A percentile compares a stretch with the other conserved stretches of the same genome.
Evolutionary conservation across 73 alveolate species (phyloP).

Genomic region (Stentor coeruleus): DNA sequence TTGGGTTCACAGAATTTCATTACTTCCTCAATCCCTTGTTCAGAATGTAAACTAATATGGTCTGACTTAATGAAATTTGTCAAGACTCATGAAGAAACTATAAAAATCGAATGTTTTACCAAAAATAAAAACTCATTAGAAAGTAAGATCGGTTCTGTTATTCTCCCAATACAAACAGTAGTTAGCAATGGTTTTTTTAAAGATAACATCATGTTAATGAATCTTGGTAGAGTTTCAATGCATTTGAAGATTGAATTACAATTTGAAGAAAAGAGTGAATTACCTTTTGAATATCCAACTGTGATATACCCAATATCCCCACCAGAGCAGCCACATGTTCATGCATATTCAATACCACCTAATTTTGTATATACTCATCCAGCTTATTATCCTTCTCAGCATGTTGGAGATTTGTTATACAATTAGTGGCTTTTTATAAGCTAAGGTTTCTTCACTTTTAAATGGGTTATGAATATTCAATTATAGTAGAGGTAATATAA

Average conservation of each 20-base stretch:
- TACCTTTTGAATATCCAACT: neutral
- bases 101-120: neutral
- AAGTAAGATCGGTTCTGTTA: neutral
- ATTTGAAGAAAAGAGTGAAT: neutral
- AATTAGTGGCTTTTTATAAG: too few species aligned
- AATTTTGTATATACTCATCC: neutral
- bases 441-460: too few species aligned
- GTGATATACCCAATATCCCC: neutral
- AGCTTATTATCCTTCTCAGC: neutral
- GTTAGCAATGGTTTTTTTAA: neutral
- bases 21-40: neutral
- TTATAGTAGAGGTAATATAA: too few species aligned
- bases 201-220: neutral
- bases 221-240: neutral
- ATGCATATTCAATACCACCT: neutral
- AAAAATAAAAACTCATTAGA: neutral
- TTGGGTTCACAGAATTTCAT: neutral
- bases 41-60: neutral
- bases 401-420: too few species aligned
- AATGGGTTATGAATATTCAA: too few species aligned
- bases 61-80: neutral
- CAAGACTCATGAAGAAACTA: neutral
- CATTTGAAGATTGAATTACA: neutral
- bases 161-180: neutral
- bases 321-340: conserved; percentile 1